Evolutionary conservation across 176 grass and related monocot species (phyloP).

Genomic region (Calamus simplicifolius): DNA sequence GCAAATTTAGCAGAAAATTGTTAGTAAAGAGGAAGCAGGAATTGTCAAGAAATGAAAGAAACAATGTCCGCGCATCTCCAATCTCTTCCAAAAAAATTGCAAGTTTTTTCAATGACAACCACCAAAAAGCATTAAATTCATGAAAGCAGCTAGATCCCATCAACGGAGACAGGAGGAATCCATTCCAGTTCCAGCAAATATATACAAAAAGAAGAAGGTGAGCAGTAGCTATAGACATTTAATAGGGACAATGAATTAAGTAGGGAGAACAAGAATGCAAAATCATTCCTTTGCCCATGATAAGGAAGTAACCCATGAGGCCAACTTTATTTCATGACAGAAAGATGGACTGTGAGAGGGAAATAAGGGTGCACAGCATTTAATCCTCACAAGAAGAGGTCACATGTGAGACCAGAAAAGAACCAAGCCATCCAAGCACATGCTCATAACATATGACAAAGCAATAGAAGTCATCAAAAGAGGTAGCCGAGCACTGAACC

Average conservation of each 20-base stretch:
- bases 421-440: neutral
- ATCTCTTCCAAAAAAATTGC: too few species aligned
- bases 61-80: too few species aligned
- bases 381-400: slow-evolving; percentile 9
- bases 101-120: too few species aligned
- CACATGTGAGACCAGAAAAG: slow-evolving; percentile 7
- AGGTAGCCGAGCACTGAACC: too few species aligned
- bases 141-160: too few species aligned
- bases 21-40: too few species aligned
- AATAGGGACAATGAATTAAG: neutral
- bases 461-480: neutral
- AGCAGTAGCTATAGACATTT: slow-evolving; percentile 36
- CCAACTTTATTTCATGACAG: neutral
- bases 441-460: neutral
- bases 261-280: too few species aligned
- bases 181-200: neutral
- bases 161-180: too few species aligned
- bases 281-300: too few species aligned
- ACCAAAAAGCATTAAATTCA: too few species aligned
- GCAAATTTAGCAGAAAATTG: too few species aligned
- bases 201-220: slow-evolving; percentile 22
- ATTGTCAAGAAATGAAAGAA: too few species aligned
- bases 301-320: neutral
- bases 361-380: slow-evolving; percentile 7
- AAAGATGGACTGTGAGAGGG: neutral